These are phyloP conservation scores for Rosa persica DNA, from an alignment of 306 rosid species.

Conservation along the genomic window DNA sequence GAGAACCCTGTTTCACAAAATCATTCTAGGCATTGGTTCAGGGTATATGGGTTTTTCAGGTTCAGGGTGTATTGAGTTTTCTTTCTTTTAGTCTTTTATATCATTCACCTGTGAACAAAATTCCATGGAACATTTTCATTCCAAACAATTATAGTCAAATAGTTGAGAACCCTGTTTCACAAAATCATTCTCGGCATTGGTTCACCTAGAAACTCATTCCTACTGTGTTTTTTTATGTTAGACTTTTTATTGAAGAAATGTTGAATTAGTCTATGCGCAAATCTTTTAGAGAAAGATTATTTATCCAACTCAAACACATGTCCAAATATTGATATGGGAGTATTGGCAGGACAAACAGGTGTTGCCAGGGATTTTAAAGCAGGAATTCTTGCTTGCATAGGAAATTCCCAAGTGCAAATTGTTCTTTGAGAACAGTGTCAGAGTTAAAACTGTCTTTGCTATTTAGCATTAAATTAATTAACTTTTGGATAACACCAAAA, in stretches of 20 bases:
- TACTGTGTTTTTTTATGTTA: not conserved
- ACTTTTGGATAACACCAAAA: not conserved
- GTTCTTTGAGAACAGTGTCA: not conserved
- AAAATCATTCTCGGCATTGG: too few relatives aligned
- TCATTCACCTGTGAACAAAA: not conserved
- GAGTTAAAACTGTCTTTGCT: not conserved
- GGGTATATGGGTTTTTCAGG: not conserved
- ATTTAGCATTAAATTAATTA: not conserved
- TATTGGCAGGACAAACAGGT: not conserved
- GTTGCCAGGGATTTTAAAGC: not conserved
- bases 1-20: too few relatives aligned
- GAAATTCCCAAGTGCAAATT: constrained; percentile 2
- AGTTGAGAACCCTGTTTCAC: too few relatives aligned
- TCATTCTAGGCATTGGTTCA: too few relatives aligned
- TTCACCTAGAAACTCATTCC: not conserved
- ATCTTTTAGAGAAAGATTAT: not conserved
- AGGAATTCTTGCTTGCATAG: not conserved
- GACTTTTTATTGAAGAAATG: not conserved
- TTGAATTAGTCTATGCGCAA: not conserved
- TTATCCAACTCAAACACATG: constrained; percentile 1
- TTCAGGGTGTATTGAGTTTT: not conserved
- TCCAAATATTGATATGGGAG: not conserved
- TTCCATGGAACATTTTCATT: too few relatives aligned
- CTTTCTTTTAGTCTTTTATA: not conserved
- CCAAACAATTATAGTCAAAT: too few relatives aligned